Evolutionary conservation across 2,329 filamentous ascomycete species (phyloP), one percentile per base, ranked within the genome.

Genomic region (Alternaria sp.): DNA sequence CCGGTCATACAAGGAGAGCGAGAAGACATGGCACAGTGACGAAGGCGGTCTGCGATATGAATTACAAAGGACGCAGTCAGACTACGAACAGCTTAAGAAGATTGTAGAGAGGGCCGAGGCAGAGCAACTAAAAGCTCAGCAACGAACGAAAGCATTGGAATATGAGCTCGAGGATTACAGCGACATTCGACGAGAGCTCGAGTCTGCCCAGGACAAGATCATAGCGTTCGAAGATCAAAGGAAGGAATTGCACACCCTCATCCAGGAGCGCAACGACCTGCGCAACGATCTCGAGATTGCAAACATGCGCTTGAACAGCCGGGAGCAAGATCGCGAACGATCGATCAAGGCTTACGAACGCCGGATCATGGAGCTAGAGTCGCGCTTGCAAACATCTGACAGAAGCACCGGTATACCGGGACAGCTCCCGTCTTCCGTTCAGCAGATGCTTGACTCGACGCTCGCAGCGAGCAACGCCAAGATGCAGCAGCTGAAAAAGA

Each of bases 101-200:
- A 81, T 92, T 5, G 83, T 94, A 0, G 87, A 90, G 38, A 86
- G 88, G 32, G 87, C 86, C 0, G 92, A 95, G 77, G 87, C 89
- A 6, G 87, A 88, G 60, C 90, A 92, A 70, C 58, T 77, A 30
- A 74, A 71, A 34, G 76, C 76, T 11, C 85, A 86, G n/a, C 83
- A 84, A 16, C 84, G 85, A 20, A 83, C 92, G 62, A 84, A 87
- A 34, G 75, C 76, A 5, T 67, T 78, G 3, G 85, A 88, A 48
- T 86, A 86, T 56, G 89, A 92, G 70, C 86, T 87, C 43, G 85
- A 85, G 45, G 88, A 92, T 68, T 80, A 85, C 34, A 86, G 89
- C 60, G 71, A 67, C 30, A 49, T 76, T 32, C 68, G 66, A 18
- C 66, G 68, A 36, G 74, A 79, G 45, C 71, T 78, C n/a, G 73